Percentiles rank a stretch among this genome's conserved stretches.
These are phyloP conservation scores for Byssoonygena ceratinophila DNA, from an alignment of 2,329 filamentous ascomycete species.

Conservation along the genomic window DNA sequence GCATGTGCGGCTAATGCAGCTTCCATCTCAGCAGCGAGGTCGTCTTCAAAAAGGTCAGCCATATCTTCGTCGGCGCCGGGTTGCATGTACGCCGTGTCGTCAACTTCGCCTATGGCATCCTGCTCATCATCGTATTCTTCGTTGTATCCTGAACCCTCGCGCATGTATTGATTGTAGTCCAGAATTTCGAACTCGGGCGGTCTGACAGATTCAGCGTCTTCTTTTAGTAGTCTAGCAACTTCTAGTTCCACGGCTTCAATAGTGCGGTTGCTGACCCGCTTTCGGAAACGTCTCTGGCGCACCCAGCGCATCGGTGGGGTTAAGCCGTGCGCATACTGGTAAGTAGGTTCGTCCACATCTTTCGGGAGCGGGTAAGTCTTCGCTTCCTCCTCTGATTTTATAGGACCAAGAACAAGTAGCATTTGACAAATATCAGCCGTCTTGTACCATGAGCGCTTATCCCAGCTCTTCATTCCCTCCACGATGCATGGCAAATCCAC, in stretches of 20 bases:
- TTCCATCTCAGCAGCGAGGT: conserved; percentile 37
- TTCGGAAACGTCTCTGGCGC: conserved; percentile 69
- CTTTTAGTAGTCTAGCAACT: conserved; percentile 61
- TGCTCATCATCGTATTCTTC: conserved; percentile 38
- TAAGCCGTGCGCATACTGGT: conserved; percentile 73
- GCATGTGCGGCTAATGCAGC: conserved; percentile 32
- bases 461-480: conserved; percentile 89
- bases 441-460: conserved; percentile 78
- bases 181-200: conserved; percentile 54
- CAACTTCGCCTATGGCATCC: conserved; percentile 41
- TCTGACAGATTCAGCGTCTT: conserved; percentile 53
- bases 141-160: conserved; percentile 37
- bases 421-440: conserved; percentile 82
- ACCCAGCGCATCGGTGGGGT: conserved; percentile 83
- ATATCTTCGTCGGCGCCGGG: conserved; percentile 24
- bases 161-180: conserved; percentile 43
- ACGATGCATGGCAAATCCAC: conserved; percentile 79
- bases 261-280: conserved; percentile 69
- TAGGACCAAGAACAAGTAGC: conserved; percentile 63
- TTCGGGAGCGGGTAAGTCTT: conserved; percentile 56
- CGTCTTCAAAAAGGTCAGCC: conserved; percentile 33
- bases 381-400: conserved; percentile 57
- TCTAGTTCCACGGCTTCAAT: conserved; percentile 75
- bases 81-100: conserved; percentile 22
- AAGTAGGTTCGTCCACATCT: conserved; percentile 55